A percentile compares a stretch with the other conserved stretches of the same genome.
phyloP scores from a whole-genome alignment of 2,329 filamentous ascomycete genomes.

The Verticillium albo-atrum region DNA sequence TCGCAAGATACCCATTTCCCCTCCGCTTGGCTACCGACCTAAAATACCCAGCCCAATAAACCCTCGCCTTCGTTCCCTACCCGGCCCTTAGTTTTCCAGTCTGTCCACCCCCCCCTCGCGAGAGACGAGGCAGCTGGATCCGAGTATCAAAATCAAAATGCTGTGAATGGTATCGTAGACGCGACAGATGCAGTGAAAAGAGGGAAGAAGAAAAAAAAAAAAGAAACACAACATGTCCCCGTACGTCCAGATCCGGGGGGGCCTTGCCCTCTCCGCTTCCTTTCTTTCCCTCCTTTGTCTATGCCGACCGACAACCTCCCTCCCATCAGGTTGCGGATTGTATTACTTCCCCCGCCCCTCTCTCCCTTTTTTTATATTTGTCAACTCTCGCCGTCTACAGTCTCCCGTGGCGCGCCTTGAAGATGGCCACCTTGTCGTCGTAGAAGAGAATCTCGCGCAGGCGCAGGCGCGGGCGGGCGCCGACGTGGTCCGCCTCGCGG shows the following conservation, averaged over 20 bases:
- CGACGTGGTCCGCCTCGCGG: slow-evolving; percentile 35
- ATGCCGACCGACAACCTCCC: not conserved
- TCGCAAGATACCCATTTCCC: not conserved
- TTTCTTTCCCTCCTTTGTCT: not conserved
- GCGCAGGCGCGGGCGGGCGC: slow-evolving; percentile 45
- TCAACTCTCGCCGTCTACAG: slow-evolving; percentile 25
- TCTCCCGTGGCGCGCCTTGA: slow-evolving; percentile 66
- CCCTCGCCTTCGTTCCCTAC: not conserved
- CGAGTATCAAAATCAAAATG: not conserved
- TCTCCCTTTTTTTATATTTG: not conserved
- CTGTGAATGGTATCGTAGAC: not conserved
- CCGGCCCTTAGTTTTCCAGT: not conserved
- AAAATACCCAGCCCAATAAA: not conserved
- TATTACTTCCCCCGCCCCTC: not conserved
- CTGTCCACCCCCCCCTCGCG: too few relatives aligned
- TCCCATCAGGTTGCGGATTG: not conserved
- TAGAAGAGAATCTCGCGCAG: slow-evolving; percentile 79
- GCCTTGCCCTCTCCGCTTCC: too few relatives aligned
- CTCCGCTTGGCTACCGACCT: not conserved
- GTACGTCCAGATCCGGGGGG: not conserved
- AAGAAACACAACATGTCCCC: not conserved
- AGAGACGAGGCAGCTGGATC: not conserved
- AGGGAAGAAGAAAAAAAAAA: not conserved
- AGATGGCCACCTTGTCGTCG: slow-evolving; percentile 77
- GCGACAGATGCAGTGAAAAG: not conserved